Percentiles rank a stretch among this genome's conserved stretches.
phyloP scores from a whole-genome alignment of 768 basidiomycete species.

The Suillus discolor region DNA sequence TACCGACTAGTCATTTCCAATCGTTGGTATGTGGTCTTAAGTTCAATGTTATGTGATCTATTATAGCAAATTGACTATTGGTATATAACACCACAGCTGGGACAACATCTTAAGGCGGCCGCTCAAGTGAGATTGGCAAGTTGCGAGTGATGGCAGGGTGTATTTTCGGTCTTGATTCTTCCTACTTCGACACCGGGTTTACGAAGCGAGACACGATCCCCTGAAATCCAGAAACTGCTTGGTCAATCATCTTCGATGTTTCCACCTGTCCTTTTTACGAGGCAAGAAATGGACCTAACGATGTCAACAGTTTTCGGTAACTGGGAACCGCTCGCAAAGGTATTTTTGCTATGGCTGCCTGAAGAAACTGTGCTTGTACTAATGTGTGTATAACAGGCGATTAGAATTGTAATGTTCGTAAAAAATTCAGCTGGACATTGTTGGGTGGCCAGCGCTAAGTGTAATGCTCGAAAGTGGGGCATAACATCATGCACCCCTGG shows the following conservation, averaged over 20 bases:
- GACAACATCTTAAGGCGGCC: not conserved
- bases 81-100: no score
- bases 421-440: not conserved
- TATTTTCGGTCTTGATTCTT: not conserved
- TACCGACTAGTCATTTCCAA: no score
- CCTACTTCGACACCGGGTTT: not conserved
- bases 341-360: no score
- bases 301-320: slow-evolving; percentile 16
- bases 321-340: not conserved
- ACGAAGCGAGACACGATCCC: not conserved
- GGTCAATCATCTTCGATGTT: slow-evolving; percentile 38
- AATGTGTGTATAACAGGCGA: no score
- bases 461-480: not conserved
- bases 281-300: slow-evolving; percentile 36
- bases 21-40: no score
- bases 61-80: no score
- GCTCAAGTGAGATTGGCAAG: not conserved
- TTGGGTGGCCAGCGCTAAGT: not conserved
- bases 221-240: not conserved
- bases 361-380: no score
- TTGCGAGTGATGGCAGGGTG: not conserved
- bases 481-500: no score
- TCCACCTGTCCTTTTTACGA: slow-evolving; percentile 36
- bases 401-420: not conserved
- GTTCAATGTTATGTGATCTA: no score